These are phyloP conservation scores for Cryptomeria japonica DNA, from an alignment of 75 land plant species.

Conservation along the genomic window DNA sequence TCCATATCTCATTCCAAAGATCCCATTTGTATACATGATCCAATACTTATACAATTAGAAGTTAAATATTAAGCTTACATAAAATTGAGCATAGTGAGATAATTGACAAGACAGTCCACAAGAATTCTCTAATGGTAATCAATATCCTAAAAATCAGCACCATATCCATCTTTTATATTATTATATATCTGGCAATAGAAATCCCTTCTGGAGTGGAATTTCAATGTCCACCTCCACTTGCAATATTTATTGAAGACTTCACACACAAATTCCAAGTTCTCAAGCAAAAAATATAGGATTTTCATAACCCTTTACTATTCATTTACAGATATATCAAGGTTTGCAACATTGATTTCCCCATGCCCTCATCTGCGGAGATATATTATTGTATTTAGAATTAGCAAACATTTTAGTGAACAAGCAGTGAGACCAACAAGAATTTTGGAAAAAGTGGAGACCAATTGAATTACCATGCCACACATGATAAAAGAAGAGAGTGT, in stretches of 20 bases:
- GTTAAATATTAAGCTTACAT: background rate
- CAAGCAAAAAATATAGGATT: slow-evolving; percentile 29
- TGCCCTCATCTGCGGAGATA: background rate
- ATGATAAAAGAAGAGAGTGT: no score
- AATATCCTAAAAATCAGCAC: slow-evolving; percentile 3
- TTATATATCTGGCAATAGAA: background rate
- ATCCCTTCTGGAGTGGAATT: background rate
- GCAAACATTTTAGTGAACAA: slow-evolving; percentile 10
- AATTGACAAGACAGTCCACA: slow-evolving; percentile 39
- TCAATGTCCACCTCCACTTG: background rate
- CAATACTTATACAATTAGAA: no score
- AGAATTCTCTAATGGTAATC: slow-evolving; percentile 54
- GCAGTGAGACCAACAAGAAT: no score
- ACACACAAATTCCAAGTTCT: slow-evolving; percentile 33
- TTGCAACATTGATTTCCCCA: slow-evolving; percentile 9
- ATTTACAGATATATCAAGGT: background rate
- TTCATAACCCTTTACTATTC: background rate
- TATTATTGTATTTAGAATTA: background rate
- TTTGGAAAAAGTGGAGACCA: no score
- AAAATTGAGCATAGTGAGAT: slow-evolving; percentile 4
- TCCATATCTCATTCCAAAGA: no score
- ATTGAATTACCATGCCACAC: no score
- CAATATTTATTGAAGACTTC: background rate
- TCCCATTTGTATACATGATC: no score
- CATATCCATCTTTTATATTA: slow-evolving; percentile 15